A percentile compares a stretch with the other conserved stretches of the same genome.
Conservation (phyloP, 164 flowering plant genomes). For the Stephania yunnanensis region DNA sequence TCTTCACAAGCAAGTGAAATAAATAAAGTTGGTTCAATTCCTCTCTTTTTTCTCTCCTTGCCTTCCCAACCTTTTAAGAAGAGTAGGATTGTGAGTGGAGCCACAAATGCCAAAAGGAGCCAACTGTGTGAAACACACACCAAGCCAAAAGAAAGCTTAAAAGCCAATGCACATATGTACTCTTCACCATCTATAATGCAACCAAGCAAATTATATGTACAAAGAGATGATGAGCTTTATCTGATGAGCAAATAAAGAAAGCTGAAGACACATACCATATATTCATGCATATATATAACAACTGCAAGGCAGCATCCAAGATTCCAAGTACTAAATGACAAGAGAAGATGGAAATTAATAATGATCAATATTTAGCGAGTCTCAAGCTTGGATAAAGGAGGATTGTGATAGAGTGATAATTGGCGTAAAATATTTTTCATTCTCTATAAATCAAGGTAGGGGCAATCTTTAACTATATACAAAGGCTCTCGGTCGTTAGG, state of each 20-base stretch:
- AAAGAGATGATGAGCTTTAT: not conserved
- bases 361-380: not conserved
- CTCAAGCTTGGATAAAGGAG: too few species aligned
- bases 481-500: too few species aligned
- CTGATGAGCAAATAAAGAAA: not conserved
- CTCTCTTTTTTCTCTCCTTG: not conserved
- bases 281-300: not conserved
- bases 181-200: not conserved
- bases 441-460: too few species aligned
- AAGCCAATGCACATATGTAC: not conserved
- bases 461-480: too few species aligned
- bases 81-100: conserved; percentile 4
- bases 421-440: too few species aligned
- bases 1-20: conserved; percentile 14
- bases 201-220: not conserved
- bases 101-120: conserved; percentile 17
- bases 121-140: not conserved
- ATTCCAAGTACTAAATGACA: conserved; percentile 2
- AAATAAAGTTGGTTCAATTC: conserved; percentile 3
- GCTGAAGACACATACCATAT: not conserved
- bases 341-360: not conserved
- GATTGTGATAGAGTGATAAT: too few species aligned
- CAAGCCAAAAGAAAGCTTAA: conserved; percentile 8
- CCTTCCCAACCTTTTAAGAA: conserved; percentile 14
- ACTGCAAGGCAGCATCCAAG: conserved; percentile 7